Evolutionary conservation across 495 filamentous ascomycete species (phyloP), one percentile per base, ranked within the genome.

Genomic region (Cudoniella acicularis): DNA sequence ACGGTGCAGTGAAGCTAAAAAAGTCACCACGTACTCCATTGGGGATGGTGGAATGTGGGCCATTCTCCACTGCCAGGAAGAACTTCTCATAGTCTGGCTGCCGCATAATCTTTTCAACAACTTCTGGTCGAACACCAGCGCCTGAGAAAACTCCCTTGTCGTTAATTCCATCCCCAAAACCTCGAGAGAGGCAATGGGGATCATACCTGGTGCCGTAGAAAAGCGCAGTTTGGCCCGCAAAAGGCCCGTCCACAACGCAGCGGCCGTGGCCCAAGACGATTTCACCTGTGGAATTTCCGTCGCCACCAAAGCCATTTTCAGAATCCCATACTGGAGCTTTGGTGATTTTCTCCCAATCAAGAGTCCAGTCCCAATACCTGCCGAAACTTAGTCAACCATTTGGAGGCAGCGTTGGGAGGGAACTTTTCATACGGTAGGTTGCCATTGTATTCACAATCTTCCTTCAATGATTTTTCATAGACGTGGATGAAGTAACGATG

Each of bases 171-270:
- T 13, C 11, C 1, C 47, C 50, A 25, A 17, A 23, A 10, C 30
- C 42, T 40, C 66, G 59, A 2, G 55, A 52, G 2, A 64, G 59
- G n/a, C 25, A 62, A 36, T 66, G 50, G 54, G 63, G 65, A 36
- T 65, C 58, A 24, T 55, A 49, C 4, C n/a, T 25, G 18, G 6
- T n/a, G 6, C 20, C 43, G 4, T 9, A 17, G 26, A 53, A 2
- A 27, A 41, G 2, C 50, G 27, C 40, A 53, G 22, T n/a, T 20
- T 63, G 49, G 21, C 26, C 40, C 2, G 60, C 27, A 43, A 68
- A 66, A 16, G 65, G 65, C 11, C 65, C 65, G 16, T 65, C 63
- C 8, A 27, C 21, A 0, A 68, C 56, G 45, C 65, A 68, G 20
- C 8, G n/a, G 8, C 43, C 43, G 4, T 21, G 4, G 17, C 20